Conservation (phyloP, 108 stramenopile genomes). For the Skeletonema tropicum region DNA sequence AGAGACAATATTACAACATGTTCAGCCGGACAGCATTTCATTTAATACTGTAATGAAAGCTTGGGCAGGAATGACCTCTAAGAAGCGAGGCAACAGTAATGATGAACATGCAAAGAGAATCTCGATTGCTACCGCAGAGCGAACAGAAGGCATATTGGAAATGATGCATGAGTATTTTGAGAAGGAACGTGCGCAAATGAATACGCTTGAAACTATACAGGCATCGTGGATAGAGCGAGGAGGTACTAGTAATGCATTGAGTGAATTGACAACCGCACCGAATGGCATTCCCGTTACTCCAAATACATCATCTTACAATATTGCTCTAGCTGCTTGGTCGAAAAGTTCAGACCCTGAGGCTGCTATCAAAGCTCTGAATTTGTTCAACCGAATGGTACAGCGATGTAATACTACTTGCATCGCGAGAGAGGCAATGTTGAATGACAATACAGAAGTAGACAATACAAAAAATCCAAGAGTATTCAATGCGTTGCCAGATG, state of each 20-base stretch:
- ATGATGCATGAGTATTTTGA: conserved; percentile 43
- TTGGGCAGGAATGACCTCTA: conserved; percentile 23
- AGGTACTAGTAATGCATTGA: background rate
- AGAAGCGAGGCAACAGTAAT: conserved; percentile 1
- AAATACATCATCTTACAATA: conserved; percentile 60
- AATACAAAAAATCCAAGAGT: background rate
- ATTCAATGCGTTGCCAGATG: conserved; percentile 26
- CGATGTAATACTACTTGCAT: conserved; percentile 27
- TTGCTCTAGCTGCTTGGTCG: conserved; percentile 63
- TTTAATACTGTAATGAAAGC: conserved; percentile 47
- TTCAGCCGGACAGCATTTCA: conserved; percentile 42
- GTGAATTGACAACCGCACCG: background rate
- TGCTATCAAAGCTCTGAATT: conserved; percentile 38
- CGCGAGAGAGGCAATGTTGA: conserved; percentile 25
- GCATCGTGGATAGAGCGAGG: conserved; percentile 20
- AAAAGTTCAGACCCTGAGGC: conserved; percentile 40
- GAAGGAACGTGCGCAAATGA: conserved; percentile 21
- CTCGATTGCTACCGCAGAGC: conserved; percentile 27
- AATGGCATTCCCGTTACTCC: conserved; percentile 37
- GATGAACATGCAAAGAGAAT: conserved; percentile 4
- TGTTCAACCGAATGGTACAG: conserved; percentile 56
- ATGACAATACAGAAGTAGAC: background rate
- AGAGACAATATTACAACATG: conserved; percentile 26
- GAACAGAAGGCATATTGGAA: conserved; percentile 31
- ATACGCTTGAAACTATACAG: conserved; percentile 14